A percentile compares a stretch with the other conserved stretches of the same genome.
Evolutionary conservation across 352 stramenopile species (phyloP).

Genomic region (Thraustochytrium sp.): DNA sequence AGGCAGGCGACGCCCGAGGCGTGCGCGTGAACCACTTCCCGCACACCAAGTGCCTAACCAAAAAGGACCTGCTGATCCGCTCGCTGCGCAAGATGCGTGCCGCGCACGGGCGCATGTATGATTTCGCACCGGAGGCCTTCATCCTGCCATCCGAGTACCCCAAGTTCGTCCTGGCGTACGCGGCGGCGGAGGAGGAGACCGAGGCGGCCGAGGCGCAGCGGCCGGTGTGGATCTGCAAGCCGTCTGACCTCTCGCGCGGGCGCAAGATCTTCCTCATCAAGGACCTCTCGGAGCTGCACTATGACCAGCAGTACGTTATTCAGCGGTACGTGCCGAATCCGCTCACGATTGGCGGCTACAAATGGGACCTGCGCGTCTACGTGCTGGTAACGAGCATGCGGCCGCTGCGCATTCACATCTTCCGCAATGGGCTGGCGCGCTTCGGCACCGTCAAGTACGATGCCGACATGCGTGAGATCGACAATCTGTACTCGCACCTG

Average conservation of each 20-base stretch:
- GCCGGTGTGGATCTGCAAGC: conserved; percentile 51
- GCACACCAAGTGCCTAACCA: conserved; percentile 1
- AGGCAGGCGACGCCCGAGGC: not conserved
- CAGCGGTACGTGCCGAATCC: conserved; percentile 40
- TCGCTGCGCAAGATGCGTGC: conserved; percentile 17
- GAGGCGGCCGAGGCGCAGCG: conserved; percentile 49
- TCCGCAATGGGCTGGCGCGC: conserved; percentile 15
- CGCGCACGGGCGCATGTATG: not conserved
- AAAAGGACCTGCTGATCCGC: conserved; percentile 11
- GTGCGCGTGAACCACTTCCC: conserved; percentile 39
- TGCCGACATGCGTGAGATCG: conserved; percentile 44
- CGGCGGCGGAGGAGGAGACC: not conserved
- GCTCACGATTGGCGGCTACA: conserved; percentile 34
- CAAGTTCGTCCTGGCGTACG: not conserved
- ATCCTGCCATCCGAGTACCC: conserved; percentile 18
- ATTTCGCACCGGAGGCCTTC: conserved; percentile 19
- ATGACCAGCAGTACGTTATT: conserved; percentile 16
- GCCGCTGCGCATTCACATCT: conserved; percentile 36
- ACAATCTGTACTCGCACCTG: conserved; percentile 33
- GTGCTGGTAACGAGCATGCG: not conserved
- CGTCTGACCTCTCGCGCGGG: not conserved
- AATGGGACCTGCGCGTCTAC: conserved; percentile 40
- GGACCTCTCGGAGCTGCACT: not conserved
- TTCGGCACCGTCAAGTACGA: conserved; percentile 38
- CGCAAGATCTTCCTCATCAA: conserved; percentile 40